Evolutionary conservation across 129 eudicot genomes (phyloP).

Genomic region (Artemisia argyi): DNA sequence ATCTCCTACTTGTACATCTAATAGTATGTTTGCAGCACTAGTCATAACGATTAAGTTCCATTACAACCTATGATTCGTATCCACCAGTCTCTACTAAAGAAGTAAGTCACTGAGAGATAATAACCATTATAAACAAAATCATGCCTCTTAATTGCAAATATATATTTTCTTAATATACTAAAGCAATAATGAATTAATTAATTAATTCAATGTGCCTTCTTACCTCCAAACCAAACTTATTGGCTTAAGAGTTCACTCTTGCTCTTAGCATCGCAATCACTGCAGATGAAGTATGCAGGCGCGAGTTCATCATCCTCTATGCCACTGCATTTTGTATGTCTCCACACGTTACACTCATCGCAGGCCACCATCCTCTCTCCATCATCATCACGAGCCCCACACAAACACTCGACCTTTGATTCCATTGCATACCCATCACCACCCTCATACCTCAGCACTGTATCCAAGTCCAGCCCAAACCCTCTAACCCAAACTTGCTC

Average conservation of each 20-base stretch:
- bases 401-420: slow-evolving; percentile 42
- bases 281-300: slow-evolving; percentile 45
- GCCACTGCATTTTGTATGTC: slow-evolving; percentile 55
- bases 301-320: slow-evolving; percentile 51
- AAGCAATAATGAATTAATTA: slow-evolving; percentile 21
- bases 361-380: slow-evolving; percentile 69
- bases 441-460: slow-evolving; percentile 62
- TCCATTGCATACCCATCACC: slow-evolving; percentile 40
- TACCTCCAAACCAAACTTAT: slow-evolving; percentile 11
- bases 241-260: slow-evolving; percentile 35
- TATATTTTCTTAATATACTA: neutral
- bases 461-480: slow-evolving; percentile 60
- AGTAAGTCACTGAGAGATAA: neutral
- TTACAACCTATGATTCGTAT: too few relatives aligned
- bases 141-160: slow-evolving; percentile 7
- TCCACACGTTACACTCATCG: slow-evolving; percentile 66
- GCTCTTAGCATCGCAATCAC: slow-evolving; percentile 35
- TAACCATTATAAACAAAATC: too few relatives aligned
- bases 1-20: too few relatives aligned
- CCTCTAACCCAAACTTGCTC: slow-evolving; percentile 78
- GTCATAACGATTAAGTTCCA: too few relatives aligned
- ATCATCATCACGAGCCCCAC: slow-evolving; percentile 62
- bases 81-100: neutral
- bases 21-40: too few relatives aligned
- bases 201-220: slow-evolving; percentile 5